Percentiles rank a stretch among this genome's conserved stretches.
Conservation (phyloP, 352 stramenopile species). For the Pythium brachiatum region DNA sequence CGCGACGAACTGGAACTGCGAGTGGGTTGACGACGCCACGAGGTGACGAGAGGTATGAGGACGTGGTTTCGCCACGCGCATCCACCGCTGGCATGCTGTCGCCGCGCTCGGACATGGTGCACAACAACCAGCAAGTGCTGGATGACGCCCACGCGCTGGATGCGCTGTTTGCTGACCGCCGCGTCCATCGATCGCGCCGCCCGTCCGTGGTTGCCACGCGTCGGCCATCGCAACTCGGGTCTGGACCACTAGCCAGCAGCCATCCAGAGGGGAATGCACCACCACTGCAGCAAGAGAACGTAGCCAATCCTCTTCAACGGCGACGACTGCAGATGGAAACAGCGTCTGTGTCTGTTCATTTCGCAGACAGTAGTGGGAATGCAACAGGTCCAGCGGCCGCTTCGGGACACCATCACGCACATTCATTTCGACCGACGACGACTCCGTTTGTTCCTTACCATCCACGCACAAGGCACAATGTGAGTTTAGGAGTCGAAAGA, state of each 20-base stretch:
- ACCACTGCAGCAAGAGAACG: background rate
- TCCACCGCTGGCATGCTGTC: background rate
- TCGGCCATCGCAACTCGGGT: background rate
- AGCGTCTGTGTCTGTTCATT: background rate
- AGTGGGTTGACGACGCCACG: background rate
- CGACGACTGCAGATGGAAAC: slow-evolving; percentile 18
- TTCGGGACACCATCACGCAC: background rate
- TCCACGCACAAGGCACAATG: slow-evolving; percentile 24
- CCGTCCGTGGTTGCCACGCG: slow-evolving; percentile 29
- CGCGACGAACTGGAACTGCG: background rate
- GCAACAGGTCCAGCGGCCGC: background rate
- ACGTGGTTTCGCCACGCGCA: background rate
- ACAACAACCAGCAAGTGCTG: slow-evolving; percentile 6
- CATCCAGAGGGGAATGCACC: background rate
- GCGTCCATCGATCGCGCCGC: slow-evolving; percentile 26
- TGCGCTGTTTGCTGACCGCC: slow-evolving; percentile 29
- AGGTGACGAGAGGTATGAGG: background rate
- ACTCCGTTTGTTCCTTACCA: slow-evolving; percentile 13
- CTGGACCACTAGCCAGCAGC: background rate
- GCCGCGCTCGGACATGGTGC: background rate
- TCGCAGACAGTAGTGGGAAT: background rate
- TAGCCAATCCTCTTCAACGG: slow-evolving; percentile 10
- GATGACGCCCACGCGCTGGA: slow-evolving; percentile 22
- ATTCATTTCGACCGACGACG: slow-evolving; percentile 10
- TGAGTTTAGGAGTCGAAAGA: background rate